Percentiles rank a stretch among this genome's conserved stretches.
Conservation (phyloP, 2,329 filamentous ascomycete genomes). For the Mycosphaerella sp. region DNA sequence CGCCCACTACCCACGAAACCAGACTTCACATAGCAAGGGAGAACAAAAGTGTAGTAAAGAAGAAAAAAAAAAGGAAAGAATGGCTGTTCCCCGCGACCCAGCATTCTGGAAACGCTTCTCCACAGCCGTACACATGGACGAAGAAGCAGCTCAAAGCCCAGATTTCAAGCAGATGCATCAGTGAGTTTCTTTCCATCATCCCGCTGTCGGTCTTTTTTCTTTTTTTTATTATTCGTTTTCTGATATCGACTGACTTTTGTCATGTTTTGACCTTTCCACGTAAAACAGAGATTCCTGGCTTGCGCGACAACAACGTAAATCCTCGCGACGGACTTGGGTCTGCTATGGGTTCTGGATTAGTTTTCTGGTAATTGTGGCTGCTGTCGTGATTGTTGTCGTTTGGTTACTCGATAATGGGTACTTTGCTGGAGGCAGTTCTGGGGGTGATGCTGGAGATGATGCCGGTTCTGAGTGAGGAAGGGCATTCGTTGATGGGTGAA, state of each 20-base stretch:
- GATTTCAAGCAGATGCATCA: constrained; percentile 32
- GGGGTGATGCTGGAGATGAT: background rate
- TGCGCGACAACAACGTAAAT: constrained; percentile 45
- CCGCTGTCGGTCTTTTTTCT: constrained; percentile 2
- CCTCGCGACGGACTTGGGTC: constrained; percentile 42
- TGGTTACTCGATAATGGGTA: constrained; percentile 34
- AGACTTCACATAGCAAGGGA: background rate
- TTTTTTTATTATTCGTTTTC: constrained; percentile 1
- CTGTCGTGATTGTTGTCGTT: constrained; percentile 42
- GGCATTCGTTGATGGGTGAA: background rate
- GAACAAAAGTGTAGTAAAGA: background rate
- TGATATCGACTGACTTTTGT: background rate
- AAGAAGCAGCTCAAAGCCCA: constrained; percentile 33
- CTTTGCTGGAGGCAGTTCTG: constrained; percentile 6
- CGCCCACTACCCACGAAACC: background rate
- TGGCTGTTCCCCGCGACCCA: constrained; percentile 51
- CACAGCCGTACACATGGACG: constrained; percentile 51
- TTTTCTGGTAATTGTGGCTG: constrained; percentile 43
- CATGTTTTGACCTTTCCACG: constrained; percentile 1
- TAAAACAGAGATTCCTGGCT: constrained; percentile 55
- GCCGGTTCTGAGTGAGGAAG: background rate
- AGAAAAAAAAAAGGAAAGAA: constrained; percentile 21
- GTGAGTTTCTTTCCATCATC: constrained; percentile 31
- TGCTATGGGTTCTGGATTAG: constrained; percentile 45
- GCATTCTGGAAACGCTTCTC: constrained; percentile 58